phyloP scores from a whole-genome alignment of 1,284 basidiomycete genomes.

The Termitomyces sp. region DNA sequence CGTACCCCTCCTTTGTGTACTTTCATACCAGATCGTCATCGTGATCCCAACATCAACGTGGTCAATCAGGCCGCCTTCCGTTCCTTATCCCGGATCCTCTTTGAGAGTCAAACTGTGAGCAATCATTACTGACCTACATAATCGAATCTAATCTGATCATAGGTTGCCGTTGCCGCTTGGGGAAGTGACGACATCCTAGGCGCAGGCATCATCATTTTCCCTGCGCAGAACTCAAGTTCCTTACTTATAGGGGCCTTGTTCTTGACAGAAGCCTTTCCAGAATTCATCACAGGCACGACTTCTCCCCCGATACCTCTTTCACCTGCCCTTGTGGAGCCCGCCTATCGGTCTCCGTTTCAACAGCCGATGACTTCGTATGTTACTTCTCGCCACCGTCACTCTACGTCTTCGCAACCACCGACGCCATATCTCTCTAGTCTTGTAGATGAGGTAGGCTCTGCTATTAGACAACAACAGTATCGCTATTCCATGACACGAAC shows the following conservation, averaged over 20 bases:
- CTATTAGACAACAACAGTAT: constrained; percentile 26
- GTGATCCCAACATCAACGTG: constrained; percentile 40
- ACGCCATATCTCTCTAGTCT: constrained; percentile 26
- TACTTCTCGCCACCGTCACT: constrained; percentile 27
- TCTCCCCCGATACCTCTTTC: constrained; percentile 26
- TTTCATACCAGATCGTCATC: constrained; percentile 55
- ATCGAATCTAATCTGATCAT: constrained; percentile 12
- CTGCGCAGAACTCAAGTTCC: constrained; percentile 48
- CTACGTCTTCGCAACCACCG: constrained; percentile 29
- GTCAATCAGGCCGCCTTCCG: constrained; percentile 52
- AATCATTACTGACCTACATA: constrained; percentile 1
- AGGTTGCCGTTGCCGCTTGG: constrained; percentile 59
- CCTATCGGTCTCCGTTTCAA: constrained; percentile 24
- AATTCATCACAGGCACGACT: constrained; percentile 35
- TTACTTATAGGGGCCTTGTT: constrained; percentile 57
- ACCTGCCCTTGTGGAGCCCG: constrained; percentile 21
- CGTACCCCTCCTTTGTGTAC: constrained; percentile 48
- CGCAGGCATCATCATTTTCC: constrained; percentile 55
- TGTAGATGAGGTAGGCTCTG: constrained; percentile 23
- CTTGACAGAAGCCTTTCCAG: constrained; percentile 45
- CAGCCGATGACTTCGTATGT: constrained; percentile 26
- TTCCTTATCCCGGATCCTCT: constrained; percentile 44
- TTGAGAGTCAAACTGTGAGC: constrained; percentile 49
- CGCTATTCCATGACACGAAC: constrained; percentile 28
- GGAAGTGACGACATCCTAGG: constrained; percentile 39